Conservation (phyloP, 495 filamentous ascomycete genomes). For the Viridothelium virens region DNA sequence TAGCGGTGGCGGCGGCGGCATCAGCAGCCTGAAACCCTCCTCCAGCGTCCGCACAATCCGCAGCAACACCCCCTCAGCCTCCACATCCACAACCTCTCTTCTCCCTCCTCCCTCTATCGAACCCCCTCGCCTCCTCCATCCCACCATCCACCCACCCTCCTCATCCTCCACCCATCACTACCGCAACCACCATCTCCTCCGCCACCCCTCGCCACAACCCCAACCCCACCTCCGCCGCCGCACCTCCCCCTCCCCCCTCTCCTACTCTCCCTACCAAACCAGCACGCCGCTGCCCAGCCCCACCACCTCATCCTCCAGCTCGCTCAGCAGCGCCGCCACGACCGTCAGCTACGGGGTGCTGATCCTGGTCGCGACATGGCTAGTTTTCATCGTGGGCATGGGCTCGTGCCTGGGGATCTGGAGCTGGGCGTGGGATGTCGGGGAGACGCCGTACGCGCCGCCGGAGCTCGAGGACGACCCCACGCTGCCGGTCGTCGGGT, state of each 20-base stretch:
- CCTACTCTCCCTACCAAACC: constrained; percentile 24
- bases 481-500: constrained; percentile 88
- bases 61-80: constrained; percentile 25
- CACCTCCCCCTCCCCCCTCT: constrained; percentile 19
- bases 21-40: not conserved
- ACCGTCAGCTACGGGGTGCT: constrained; percentile 98
- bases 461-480: constrained; percentile 89
- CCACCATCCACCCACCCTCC: constrained; percentile 44
- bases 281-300: constrained; percentile 39
- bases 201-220: constrained; percentile 54
- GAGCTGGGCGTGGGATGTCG: constrained; percentile 99
- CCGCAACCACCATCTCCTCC: no score
- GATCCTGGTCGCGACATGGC: constrained; percentile 79
- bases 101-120: constrained; percentile 54
- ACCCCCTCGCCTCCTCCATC: constrained; percentile 40
- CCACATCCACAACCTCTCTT: constrained; percentile 49
- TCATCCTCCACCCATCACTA: constrained; percentile 32
- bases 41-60: not conserved
- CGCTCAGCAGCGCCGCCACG: constrained; percentile 78
- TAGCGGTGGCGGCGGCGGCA: no score
- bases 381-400: constrained; percentile 92
- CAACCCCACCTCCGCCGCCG: not conserved
- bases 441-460: constrained; percentile 89
- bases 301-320: constrained; percentile 37
- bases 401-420: constrained; percentile 94